Evolutionary conservation across 768 basidiomycete genomes (phyloP).

Genomic region (Podaxis mareebaensis): DNA sequence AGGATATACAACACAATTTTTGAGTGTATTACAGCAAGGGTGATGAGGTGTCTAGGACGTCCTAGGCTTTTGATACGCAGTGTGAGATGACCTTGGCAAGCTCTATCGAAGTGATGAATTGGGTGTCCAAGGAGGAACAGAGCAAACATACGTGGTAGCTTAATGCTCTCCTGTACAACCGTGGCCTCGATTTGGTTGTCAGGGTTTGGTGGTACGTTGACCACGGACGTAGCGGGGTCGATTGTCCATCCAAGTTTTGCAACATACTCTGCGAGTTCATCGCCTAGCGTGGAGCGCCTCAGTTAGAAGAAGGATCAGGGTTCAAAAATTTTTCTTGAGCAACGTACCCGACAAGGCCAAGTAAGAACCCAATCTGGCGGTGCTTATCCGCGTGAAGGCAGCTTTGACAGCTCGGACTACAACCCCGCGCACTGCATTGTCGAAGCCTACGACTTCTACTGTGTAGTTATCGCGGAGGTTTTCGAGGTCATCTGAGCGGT

Average conservation of each 20-base stretch:
- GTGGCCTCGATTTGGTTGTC: constrained; percentile 89
- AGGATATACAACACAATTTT: background rate
- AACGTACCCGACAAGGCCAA: constrained; percentile 62
- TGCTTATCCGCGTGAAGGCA: constrained; percentile 73
- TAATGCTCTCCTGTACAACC: constrained; percentile 81
- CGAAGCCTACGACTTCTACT: constrained; percentile 80
- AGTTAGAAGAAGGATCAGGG: background rate
- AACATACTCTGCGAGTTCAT: constrained; percentile 60
- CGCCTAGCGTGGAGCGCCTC: constrained; percentile 36
- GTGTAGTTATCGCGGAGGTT: constrained; percentile 84
- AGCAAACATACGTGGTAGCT: constrained; percentile 67
- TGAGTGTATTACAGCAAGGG: background rate
- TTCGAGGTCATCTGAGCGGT: constrained; percentile 69
- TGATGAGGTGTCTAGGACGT: background rate
- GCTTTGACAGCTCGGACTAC: constrained; percentile 76
- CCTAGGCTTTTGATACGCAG: constrained; percentile 53
- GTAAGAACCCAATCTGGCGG: constrained; percentile 69
- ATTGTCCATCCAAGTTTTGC: constrained; percentile 67
- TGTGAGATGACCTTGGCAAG: constrained; percentile 77
- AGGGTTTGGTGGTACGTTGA: constrained; percentile 75
- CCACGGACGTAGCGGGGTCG: constrained; percentile 53
- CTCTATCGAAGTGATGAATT: constrained; percentile 42
- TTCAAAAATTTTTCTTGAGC: background rate
- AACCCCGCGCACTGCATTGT: constrained; percentile 78
- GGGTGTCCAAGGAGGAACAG: background rate